Evolutionary conservation across 164 flowering plant genomes (phyloP).

Genomic region (Vitis rotundifolia): DNA sequence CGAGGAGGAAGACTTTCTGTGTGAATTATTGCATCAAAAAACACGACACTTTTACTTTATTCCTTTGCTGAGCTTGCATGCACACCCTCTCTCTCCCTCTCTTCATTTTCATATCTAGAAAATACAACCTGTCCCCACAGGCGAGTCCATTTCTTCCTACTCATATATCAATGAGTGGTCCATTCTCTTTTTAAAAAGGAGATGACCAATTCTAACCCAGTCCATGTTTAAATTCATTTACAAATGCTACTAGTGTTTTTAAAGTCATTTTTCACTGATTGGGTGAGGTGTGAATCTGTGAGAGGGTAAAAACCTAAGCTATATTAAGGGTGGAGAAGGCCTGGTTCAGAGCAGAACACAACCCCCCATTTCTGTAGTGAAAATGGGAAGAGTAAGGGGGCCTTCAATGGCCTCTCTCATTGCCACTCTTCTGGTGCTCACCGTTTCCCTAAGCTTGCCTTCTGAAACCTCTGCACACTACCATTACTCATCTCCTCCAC

Average conservation of each 20-base stretch:
- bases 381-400: slow-evolving; percentile 17
- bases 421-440: slow-evolving; percentile 31
- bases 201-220: too few species aligned
- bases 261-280: too few species aligned
- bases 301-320: slow-evolving; percentile 10
- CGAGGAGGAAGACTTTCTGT: too few species aligned
- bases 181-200: too few species aligned
- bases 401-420: slow-evolving; percentile 29
- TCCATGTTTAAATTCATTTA: too few species aligned
- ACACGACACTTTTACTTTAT: neutral
- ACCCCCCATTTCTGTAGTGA: neutral
- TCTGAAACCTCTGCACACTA: slow-evolving; percentile 27
- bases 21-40: too few species aligned
- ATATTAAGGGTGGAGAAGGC: slow-evolving; percentile 23
- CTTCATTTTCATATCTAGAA: too few species aligned
- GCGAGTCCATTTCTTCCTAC: too few species aligned
- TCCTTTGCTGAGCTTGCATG: neutral
- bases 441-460: slow-evolving; percentile 34
- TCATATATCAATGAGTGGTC: too few species aligned
- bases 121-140: neutral
- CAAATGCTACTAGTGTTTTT: too few species aligned
- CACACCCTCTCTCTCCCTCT: too few species aligned
- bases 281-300: too few species aligned
- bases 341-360: slow-evolving; percentile 11
- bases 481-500: slow-evolving; percentile 31